A percentile compares a stretch with the other conserved stretches of the same genome.
Evolutionary conservation across 345 rosid species (phyloP).

Genomic region (Pistacia vera): DNA sequence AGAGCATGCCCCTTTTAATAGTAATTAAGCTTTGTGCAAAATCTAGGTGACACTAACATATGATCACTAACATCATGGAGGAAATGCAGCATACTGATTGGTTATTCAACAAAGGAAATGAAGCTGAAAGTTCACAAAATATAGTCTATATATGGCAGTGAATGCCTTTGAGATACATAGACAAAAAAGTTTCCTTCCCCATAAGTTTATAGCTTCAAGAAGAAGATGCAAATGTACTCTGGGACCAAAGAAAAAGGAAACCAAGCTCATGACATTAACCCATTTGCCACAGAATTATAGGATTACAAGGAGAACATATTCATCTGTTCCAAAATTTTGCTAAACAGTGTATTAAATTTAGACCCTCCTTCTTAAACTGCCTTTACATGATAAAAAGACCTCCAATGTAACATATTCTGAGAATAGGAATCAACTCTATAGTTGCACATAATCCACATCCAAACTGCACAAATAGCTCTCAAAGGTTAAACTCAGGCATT

Average conservation of each 20-base stretch:
- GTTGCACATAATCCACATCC: slow-evolving; percentile 3
- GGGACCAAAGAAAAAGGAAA: not conserved
- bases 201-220: not conserved
- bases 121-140: not conserved
- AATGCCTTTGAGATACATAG: not conserved
- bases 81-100: not conserved
- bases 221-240: not conserved
- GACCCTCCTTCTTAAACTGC: not conserved
- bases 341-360: not conserved
- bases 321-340: slow-evolving; percentile 9
- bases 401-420: not conserved
- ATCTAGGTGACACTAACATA: not conserved
- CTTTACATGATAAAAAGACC: not conserved
- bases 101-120: not conserved
- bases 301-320: not conserved
- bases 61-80: not conserved
- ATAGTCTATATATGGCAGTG: not conserved
- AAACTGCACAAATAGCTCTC: not conserved
- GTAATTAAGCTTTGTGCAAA: not conserved
- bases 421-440: not conserved
- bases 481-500: not conserved
- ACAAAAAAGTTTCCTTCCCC: not conserved
- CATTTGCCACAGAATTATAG: not conserved
- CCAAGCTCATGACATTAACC: not conserved
- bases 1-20: not conserved